phyloP scores from a whole-genome alignment of 306 rosid species.

The Lathyrus oleraceus region DNA sequence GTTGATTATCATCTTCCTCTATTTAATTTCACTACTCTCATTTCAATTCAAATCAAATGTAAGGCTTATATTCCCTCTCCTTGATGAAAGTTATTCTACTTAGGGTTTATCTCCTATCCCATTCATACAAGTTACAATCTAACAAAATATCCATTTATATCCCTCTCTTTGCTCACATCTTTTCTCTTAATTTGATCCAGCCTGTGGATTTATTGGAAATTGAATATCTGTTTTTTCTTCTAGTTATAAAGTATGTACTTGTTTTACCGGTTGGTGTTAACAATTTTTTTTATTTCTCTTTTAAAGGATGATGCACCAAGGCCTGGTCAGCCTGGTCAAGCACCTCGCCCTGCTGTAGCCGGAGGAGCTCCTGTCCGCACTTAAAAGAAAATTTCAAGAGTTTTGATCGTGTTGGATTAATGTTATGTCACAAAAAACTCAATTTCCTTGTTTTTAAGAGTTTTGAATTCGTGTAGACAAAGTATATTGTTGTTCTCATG shows the following conservation, averaged over 20 bases:
- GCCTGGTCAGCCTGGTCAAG: constrained; percentile 75
- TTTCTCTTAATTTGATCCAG: neutral
- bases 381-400: constrained; percentile 26
- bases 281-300: neutral
- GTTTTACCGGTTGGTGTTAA: neutral
- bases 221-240: neutral
- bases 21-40: too few relatives aligned
- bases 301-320: constrained; percentile 64
- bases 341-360: constrained; percentile 60
- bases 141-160: neutral
- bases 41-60: too few relatives aligned
- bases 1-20: too few relatives aligned
- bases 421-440: neutral
- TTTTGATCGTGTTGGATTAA: neutral
- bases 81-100: too few relatives aligned
- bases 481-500: neutral
- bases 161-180: neutral
- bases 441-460: neutral
- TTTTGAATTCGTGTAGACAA: neutral
- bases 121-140: neutral
- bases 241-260: neutral
- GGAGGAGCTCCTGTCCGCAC: constrained; percentile 50
- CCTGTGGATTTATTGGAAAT: neutral
- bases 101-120: neutral
- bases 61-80: too few relatives aligned